phyloP scores from a whole-genome alignment of 768 basidiomycete species.

The Mycena albidolilacea region DNA sequence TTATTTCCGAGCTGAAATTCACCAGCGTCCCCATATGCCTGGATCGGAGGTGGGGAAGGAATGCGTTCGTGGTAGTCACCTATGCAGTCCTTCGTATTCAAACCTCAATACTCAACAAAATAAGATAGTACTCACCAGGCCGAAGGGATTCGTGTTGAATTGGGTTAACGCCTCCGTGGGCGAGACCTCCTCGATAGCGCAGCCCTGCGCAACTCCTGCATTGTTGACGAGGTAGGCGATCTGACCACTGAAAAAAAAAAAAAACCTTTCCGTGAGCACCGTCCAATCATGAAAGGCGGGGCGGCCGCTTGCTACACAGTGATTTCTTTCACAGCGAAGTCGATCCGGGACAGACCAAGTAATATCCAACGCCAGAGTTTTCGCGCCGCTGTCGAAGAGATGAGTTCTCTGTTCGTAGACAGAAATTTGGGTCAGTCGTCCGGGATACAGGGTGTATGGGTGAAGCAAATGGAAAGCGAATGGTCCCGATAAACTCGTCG shows the following conservation, averaged over 20 bases:
- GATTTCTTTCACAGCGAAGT: constrained; percentile 5
- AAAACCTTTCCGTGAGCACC: background rate
- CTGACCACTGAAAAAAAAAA: background rate
- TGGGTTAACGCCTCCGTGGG: background rate
- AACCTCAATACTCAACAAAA: too few relatives aligned
- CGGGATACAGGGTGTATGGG: too few relatives aligned
- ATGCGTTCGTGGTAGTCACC: constrained; percentile 13
- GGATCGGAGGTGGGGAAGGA: constrained; percentile 10
- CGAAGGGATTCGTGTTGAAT: constrained; percentile 23
- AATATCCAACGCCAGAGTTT: background rate
- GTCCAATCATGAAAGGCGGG: too few relatives aligned
- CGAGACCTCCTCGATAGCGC: constrained; percentile 8
- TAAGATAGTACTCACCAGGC: background rate
- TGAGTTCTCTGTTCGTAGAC: too few relatives aligned
- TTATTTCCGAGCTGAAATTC: too few relatives aligned
- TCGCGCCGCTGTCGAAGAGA: background rate
- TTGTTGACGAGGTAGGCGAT: constrained; percentile 24
- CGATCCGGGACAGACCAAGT: background rate
- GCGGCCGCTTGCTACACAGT: background rate
- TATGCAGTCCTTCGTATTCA: background rate
- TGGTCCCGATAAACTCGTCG: too few relatives aligned
- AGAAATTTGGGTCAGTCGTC: too few relatives aligned
- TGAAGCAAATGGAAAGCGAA: too few relatives aligned
- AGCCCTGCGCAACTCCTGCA: constrained; percentile 1
- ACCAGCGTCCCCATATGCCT: background rate